Conservation (phyloP, 1,139 yeast genomes). For the Suhomyces chickasaworum region DNA sequence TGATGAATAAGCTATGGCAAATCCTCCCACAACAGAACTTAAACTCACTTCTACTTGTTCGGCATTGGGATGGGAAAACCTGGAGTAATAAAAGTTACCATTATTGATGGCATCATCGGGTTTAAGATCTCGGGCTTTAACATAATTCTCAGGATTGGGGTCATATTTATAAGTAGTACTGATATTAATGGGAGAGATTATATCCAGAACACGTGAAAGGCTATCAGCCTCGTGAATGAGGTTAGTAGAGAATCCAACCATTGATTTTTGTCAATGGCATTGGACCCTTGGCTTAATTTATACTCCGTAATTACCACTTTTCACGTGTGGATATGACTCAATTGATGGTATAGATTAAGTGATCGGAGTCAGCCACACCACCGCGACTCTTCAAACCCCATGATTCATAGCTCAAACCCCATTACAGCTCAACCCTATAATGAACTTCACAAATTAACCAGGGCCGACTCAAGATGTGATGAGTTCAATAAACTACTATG, state of each 20-base stretch:
- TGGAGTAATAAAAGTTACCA: constrained; percentile 52
- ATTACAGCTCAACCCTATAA: no score
- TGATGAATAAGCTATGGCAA: constrained; percentile 64
- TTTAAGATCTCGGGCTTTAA: constrained; percentile 41
- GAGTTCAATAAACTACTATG: no score
- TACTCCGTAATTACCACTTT: not conserved
- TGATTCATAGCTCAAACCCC: no score
- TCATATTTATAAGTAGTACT: constrained; percentile 76
- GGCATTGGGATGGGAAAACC: constrained; percentile 73
- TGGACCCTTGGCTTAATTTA: not conserved
- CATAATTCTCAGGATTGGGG: constrained; percentile 53
- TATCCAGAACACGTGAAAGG: constrained; percentile 50
- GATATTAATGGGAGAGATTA: constrained; percentile 79
- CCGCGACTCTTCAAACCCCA: no score
- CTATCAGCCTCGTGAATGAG: constrained; percentile 67
- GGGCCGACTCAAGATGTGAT: no score
- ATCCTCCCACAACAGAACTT: constrained; percentile 55
- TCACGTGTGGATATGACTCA: not conserved
- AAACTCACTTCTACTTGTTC: constrained; percentile 67
- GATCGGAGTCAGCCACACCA: not conserved
- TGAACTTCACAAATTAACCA: no score
- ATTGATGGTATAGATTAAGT: not conserved
- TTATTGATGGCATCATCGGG: constrained; percentile 6
- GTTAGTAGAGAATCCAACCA: constrained; percentile 52
- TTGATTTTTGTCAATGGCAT: constrained; percentile 12